A percentile compares a stretch with the other conserved stretches of the same genome.
Conservation (phyloP, 495 filamentous ascomycete species). For the Tirmania nivea region DNA sequence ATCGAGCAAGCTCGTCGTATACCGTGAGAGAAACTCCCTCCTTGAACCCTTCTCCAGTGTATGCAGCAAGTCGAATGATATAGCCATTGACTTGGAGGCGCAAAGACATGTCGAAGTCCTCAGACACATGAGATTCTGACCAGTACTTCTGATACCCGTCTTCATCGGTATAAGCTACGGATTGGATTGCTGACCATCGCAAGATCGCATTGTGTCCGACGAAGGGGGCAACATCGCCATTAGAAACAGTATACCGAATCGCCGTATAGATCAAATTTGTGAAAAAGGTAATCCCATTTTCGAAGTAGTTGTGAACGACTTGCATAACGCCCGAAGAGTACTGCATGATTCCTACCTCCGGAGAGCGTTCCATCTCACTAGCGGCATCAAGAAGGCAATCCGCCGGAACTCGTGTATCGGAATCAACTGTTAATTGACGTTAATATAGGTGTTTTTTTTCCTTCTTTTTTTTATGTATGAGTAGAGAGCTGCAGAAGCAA, state of each 20-base stretch:
- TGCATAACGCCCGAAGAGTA: conserved; percentile 70
- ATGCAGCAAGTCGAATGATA: conserved; percentile 51
- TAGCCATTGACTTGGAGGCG: conserved; percentile 52
- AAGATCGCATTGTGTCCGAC: conserved; percentile 63
- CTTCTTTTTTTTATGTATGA: no score
- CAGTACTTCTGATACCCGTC: conserved; percentile 60
- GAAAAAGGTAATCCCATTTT: conserved; percentile 66
- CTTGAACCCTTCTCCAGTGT: conserved; percentile 56
- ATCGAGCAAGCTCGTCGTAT: conserved; percentile 62
- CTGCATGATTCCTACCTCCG: conserved; percentile 62
- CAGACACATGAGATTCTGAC: conserved; percentile 63
- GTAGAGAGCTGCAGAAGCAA: no score
- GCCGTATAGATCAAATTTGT: conserved; percentile 64
- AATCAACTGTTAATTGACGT: conserved; percentile 30
- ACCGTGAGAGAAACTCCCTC: conserved; percentile 70
- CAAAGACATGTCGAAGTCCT: conserved; percentile 73
- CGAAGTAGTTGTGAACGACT: conserved; percentile 49
- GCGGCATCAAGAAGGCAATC: conserved; percentile 61
- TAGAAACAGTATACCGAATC: conserved; percentile 56
- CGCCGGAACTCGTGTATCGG: conserved; percentile 50
- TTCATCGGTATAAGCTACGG: conserved; percentile 41
- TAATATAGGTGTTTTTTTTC: no score
- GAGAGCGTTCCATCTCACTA: conserved; percentile 59
- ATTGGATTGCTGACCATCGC: conserved; percentile 57
- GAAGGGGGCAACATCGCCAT: conserved; percentile 66